Evolutionary conservation across 345 rosid species (phyloP).

Genomic region (Lumnitzera racemosa): DNA sequence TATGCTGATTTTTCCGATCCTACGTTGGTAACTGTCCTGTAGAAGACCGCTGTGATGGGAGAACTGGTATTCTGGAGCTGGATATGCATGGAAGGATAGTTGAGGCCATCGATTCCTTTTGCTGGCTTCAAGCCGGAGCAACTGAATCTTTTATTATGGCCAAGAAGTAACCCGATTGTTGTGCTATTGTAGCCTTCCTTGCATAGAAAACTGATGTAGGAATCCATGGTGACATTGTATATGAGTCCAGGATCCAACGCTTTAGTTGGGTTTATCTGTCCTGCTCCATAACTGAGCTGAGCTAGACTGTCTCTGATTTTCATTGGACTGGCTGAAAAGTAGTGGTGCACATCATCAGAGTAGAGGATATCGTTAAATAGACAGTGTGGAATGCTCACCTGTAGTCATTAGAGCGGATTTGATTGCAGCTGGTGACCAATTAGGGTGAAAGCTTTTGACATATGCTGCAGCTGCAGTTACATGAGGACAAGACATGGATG

Average conservation of each 20-base stretch:
- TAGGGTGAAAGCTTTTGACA: conserved; percentile 73
- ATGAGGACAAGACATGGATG: conserved; percentile 93
- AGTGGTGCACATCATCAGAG: background rate
- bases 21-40: conserved; percentile 57
- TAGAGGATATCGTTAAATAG: background rate
- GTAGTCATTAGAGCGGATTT: conserved; percentile 93
- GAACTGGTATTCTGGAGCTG: conserved; percentile 21
- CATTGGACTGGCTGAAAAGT: conserved; percentile 57
- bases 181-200: conserved; percentile 67
- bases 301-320: conserved; percentile 31
- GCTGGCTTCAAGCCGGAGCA: conserved; percentile 46
- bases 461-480: conserved; percentile 73
- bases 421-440: conserved; percentile 82
- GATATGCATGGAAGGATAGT: conserved; percentile 78
- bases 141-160: conserved; percentile 28
- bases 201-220: conserved; percentile 65
- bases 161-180: conserved; percentile 37
- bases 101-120: conserved; percentile 63
- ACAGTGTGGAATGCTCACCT: conserved; percentile 23
- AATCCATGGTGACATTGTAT: conserved; percentile 39
- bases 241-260: conserved; percentile 74
- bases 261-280: conserved; percentile 61
- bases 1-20: conserved; percentile 36
- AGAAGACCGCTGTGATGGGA: conserved; percentile 38
- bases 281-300: conserved; percentile 64